Percentiles rank a stretch among this genome's conserved stretches.
Conservation (phyloP, 805 yeast genomes). For the Pichia nakasei region DNA sequence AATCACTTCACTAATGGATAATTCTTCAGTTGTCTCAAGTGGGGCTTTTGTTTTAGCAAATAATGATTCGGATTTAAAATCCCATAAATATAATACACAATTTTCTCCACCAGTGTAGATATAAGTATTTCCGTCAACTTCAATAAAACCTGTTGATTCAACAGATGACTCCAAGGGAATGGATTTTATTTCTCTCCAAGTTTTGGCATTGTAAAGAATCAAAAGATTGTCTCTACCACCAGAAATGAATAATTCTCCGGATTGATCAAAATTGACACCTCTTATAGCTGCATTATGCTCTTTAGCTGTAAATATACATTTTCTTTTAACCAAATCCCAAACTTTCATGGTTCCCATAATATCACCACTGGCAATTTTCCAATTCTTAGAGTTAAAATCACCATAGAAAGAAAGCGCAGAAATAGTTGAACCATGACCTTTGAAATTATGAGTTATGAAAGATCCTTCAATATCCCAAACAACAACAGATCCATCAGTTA, state of each 20-base stretch:
- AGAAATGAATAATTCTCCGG: slow-evolving; percentile 51
- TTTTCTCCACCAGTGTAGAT: slow-evolving; percentile 75
- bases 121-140: slow-evolving; percentile 25
- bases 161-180: slow-evolving; percentile 67
- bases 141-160: slow-evolving; percentile 58
- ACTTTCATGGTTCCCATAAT: slow-evolving; percentile 47
- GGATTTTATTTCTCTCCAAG: slow-evolving; percentile 50
- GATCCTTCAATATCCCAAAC: slow-evolving; percentile 92
- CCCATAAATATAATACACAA: slow-evolving; percentile 62
- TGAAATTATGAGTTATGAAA: slow-evolving; percentile 77
- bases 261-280: slow-evolving; percentile 57
- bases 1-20: slow-evolving; percentile 53
- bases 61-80: slow-evolving; percentile 38
- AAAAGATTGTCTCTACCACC: slow-evolving; percentile 88
- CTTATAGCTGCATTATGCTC: slow-evolving; percentile 85
- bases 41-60: slow-evolving; percentile 41
- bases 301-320: slow-evolving; percentile 47
- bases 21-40: slow-evolving; percentile 57
- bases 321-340: slow-evolving; percentile 68
- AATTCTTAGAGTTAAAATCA: slow-evolving; percentile 51
- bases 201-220: slow-evolving; percentile 46
- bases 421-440: slow-evolving; percentile 89
- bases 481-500: slow-evolving; percentile 85
- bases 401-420: slow-evolving; percentile 72
- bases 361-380: slow-evolving; percentile 74